Percentiles rank a stretch among this genome's conserved stretches.
Evolutionary conservation across 2,329 filamentous ascomycete genomes (phyloP).

Genomic region (Penicillium brevicompactum): DNA sequence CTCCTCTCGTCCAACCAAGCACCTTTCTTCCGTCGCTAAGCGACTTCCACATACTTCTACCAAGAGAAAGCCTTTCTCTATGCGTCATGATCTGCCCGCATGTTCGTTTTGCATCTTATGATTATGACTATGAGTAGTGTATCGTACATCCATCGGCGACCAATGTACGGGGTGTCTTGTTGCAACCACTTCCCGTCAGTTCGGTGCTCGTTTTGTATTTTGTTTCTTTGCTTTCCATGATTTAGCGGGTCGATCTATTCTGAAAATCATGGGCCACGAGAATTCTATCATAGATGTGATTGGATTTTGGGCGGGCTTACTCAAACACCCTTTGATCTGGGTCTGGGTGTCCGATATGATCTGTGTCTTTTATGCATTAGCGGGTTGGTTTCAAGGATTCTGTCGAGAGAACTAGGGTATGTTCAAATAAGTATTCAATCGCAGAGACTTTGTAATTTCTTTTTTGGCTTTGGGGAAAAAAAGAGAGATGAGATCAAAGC

Average conservation of each 20-base stretch:
- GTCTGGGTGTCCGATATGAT: background rate
- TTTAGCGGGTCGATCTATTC: background rate
- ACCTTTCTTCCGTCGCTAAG: constrained; percentile 44
- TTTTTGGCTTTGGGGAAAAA: too few relatives aligned
- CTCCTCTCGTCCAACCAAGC: constrained; percentile 46
- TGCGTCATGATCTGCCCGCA: background rate
- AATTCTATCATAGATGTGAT: background rate
- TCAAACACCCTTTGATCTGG: background rate
- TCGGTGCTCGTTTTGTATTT: background rate
- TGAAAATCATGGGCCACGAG: background rate
- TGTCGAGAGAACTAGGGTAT: background rate
- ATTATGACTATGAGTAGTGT: constrained; percentile 11
- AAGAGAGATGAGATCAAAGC: too few relatives aligned
- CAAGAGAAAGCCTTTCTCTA: background rate
- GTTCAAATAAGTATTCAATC: background rate
- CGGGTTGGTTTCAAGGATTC: background rate
- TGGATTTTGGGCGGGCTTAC: background rate
- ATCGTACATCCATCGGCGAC: background rate
- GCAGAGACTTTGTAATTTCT: too few relatives aligned
- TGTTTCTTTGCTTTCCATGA: background rate
- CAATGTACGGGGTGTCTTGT: background rate
- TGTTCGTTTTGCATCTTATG: constrained; percentile 12
- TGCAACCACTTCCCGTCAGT: background rate
- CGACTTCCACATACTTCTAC: constrained; percentile 19
- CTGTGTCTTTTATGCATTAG: constrained; percentile 4